Conservation (phyloP, 441 rosid genomes). For the Populus hybrid region DNA sequence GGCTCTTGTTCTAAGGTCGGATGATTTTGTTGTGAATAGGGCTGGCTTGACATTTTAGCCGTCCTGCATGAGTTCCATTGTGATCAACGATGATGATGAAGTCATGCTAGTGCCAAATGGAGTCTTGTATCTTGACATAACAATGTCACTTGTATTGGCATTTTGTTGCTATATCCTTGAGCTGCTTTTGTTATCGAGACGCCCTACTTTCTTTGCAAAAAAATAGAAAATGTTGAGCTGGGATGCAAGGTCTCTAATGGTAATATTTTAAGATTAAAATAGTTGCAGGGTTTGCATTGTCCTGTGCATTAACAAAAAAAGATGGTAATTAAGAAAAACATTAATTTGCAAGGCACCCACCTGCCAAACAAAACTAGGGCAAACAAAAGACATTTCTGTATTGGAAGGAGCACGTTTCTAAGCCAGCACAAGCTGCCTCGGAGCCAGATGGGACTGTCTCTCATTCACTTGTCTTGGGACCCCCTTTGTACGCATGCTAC, state of each 20-base stretch:
- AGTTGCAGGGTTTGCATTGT: background rate
- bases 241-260: too few species aligned
- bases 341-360: background rate
- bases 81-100: background rate
- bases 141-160: background rate
- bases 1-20: background rate
- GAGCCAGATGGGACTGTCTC: background rate
- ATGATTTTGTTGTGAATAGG: too few species aligned
- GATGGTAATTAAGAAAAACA: too few species aligned
- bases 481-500: background rate
- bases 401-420: background rate
- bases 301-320: background rate
- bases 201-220: too few species aligned
- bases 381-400: background rate
- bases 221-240: too few species aligned
- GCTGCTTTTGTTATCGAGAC: background rate
- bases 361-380: background rate
- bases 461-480: background rate
- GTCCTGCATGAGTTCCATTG: conserved; percentile 20
- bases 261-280: too few species aligned
- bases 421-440: background rate
- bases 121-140: conserved; percentile 4
- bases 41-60: conserved; percentile 5
- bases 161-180: background rate
- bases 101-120: background rate